Base-by-base conservation (phyloP, 257 asterid genomes). In the Voacanga thouarsii region DNA sequence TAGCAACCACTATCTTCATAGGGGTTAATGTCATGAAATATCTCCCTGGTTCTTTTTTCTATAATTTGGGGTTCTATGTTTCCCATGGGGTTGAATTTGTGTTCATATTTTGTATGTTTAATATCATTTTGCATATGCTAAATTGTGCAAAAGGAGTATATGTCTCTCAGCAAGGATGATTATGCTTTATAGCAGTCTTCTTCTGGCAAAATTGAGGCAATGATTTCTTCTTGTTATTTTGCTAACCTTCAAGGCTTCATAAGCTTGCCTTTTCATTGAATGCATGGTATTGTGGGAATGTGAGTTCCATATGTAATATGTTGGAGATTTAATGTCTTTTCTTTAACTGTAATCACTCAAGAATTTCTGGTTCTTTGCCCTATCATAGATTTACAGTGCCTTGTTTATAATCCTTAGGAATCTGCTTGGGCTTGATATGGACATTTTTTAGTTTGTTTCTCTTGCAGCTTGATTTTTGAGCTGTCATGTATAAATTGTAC, bases 11-110 rank as follows among this genome's bases (percentile, higher is more conserved):
- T 8, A 24, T 50, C n/a, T 56, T 75, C 30, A n/a, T 19, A 33
- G 47, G 61, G 56, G 50, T 50, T 55, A 67, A 72, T 81, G 81
- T n/a, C n/a, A n/a, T n/a, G n/a, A n/a, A n/a, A n/a, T n/a, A n/a
- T n/a, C n/a, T n/a, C 44, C 18, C 23, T 65, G 44, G 21, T 61
- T 10, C 12, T 8, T 1, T 14, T 47, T 5, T 15, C 23, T 30
- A 28, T 63, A 65, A 15, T 65, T 65, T 33, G 33, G n/a, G 33
- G 24, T 30, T 65, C n/a, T 5, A n/a, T 30, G 24, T 65, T 65
- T 65, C 45, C 47, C 47, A 16, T 65, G 43, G 28, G 68, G 19
- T 33, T 65, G 23, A 18, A 33, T 16, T 64, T 64, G 23, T 12
- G 2, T 12, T 65, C 45, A 33, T 16, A 64, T 4, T 65, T 65